These are phyloP conservation scores for Copromyces sp. DNA, from an alignment of 495 filamentous ascomycete genomes.

Conservation along the genomic window DNA sequence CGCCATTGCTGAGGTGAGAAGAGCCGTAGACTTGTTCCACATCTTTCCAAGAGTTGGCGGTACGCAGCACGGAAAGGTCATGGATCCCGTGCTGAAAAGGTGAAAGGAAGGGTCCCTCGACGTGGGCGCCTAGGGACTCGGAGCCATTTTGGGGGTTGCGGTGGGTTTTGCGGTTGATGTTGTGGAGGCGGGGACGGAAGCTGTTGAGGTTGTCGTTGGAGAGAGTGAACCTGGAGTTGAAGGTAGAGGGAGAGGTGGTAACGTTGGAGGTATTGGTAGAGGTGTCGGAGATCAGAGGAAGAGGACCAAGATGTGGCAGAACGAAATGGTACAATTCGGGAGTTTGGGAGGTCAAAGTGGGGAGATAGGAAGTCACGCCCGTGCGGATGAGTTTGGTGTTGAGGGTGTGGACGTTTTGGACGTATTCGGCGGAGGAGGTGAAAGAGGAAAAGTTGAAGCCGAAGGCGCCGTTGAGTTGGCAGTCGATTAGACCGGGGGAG, in stretches of 20 bases:
- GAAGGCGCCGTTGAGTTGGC: constrained; percentile 76
- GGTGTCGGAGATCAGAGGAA: constrained; percentile 30
- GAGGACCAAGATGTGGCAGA: constrained; percentile 60
- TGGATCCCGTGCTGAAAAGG: constrained; percentile 63
- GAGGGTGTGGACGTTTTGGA: constrained; percentile 52
- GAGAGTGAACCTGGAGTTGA: too few relatives aligned
- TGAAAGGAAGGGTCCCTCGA: constrained; percentile 75
- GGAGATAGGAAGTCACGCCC: constrained; percentile 76
- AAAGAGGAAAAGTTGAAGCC: constrained; percentile 77
- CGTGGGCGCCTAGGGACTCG: constrained; percentile 74
- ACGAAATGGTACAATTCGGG: constrained; percentile 63
- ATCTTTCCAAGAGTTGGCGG: constrained; percentile 42
- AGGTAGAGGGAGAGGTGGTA: not conserved
- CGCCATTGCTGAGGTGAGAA: constrained; percentile 38
- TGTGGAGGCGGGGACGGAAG: constrained; percentile 9
- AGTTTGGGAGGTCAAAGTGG: constrained; percentile 61
- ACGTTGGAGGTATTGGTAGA: not conserved
- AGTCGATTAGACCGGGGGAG: constrained; percentile 73
- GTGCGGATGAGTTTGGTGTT: constrained; percentile 60
- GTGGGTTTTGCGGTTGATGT: constrained; percentile 15
- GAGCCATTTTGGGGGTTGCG: constrained; percentile 52
- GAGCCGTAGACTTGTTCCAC: constrained; percentile 60
- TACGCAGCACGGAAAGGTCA: constrained; percentile 52
- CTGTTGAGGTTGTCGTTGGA: too few relatives aligned
- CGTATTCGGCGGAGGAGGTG: constrained; percentile 56